Base-by-base conservation (phyloP, 805 yeast genomes). In the Myxozyma vanderwaltii region DNA sequence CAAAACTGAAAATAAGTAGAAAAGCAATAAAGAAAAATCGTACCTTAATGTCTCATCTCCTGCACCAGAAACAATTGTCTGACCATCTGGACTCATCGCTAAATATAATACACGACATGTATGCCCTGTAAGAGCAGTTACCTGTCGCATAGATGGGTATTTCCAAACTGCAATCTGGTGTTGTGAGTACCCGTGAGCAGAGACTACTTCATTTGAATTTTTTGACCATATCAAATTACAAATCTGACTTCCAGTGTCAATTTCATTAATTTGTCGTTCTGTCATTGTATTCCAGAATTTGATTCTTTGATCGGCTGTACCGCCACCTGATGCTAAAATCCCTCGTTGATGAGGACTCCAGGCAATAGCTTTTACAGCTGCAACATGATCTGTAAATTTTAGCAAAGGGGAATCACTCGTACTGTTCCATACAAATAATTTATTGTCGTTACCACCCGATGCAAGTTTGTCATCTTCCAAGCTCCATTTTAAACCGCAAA, bases 311-410 rank as follows among this genome's bases (percentile, higher is more conserved):
- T 94, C 99, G 1, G 95, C 91, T 0, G 98, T 91, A 38, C 99
- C 99, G 19, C 99, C 99, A 15, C 99, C 99, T 1, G 94, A 83
- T 0, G 98, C 98, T 56, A 94, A 73, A 2, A 91, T 80, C 0
- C 98, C 97, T 56, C 97, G 78, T 71, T 90, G 96, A 71, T 94
- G 98, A 1, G 99, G 98, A 0, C 96, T 88, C 99, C 99, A 94
- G 1, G 96, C 89, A 54, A 94, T 81, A 0, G 98, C 99, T 74
- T 94, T 94, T 2, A 94, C 96, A 0, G 99, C 99, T 0, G 98
- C 97, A 17, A 82, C 83, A 72, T 94, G 98, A 63, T 90, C 96
- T 1, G 80, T 77, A 67, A 91, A 87, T 59, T 79, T 85, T 69
- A 85, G 82, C 29, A 89, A 72, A 1, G 99, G 97, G 3, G 80